Conservation (phyloP, 257 asterid genomes). For the Nicotiana obtusifolia region DNA sequence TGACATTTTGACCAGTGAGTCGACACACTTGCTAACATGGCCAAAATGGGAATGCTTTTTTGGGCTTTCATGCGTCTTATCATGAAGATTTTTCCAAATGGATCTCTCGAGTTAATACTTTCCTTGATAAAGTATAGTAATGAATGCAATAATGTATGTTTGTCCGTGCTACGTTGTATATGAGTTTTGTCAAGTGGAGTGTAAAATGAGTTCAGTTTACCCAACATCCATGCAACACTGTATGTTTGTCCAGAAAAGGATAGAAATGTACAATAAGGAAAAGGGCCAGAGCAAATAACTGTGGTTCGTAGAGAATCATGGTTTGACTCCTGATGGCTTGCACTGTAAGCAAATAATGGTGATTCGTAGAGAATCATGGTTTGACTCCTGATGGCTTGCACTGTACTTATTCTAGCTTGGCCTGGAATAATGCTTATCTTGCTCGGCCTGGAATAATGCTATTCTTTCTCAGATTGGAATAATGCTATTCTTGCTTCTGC, state of each 20-base stretch:
- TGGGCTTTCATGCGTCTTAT: background rate
- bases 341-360: background rate
- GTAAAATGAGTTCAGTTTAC: conserved; percentile 5
- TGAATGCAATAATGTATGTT: conserved; percentile 2
- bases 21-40: background rate
- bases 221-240: background rate
- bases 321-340: background rate
- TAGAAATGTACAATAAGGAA: background rate
- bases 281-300: background rate
- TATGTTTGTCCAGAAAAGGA: background rate
- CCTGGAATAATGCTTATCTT: conserved; percentile 4
- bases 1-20: background rate
- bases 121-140: background rate
- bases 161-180: background rate
- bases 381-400: background rate
- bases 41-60: background rate
- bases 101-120: background rate
- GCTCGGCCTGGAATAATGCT: conserved; percentile 15
- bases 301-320: background rate
- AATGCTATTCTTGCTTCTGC: conserved; percentile 5
- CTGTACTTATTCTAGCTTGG: background rate
- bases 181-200: background rate
- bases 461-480: background rate
- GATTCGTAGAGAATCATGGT: background rate
- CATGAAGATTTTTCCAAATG: background rate